Evolutionary conservation across 1,284 basidiomycete genomes (phyloP).

Genomic region (Hemileia vastatrix): DNA sequence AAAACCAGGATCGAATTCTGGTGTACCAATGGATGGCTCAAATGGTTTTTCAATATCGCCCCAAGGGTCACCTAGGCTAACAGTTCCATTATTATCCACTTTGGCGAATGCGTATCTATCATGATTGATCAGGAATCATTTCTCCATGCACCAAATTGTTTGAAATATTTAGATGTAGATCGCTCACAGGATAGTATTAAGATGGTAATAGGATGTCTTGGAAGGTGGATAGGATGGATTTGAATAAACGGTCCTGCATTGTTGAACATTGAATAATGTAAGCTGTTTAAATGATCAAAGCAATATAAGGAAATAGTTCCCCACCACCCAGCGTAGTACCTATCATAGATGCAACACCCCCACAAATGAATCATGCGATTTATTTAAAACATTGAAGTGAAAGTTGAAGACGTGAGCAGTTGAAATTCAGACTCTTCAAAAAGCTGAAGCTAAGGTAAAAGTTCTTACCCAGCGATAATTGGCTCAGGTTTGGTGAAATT

Average conservation of each 20-base stretch:
- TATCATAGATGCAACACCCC: too few species aligned
- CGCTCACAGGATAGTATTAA: conserved; percentile 20
- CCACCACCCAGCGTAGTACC: too few species aligned
- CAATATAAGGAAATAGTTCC: too few species aligned
- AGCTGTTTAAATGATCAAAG: too few species aligned
- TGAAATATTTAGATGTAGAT: not conserved
- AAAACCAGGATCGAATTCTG: conserved; percentile 20
- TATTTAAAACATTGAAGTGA: too few species aligned
- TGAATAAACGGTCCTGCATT: conserved; percentile 22
- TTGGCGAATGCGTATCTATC: conserved; percentile 21
- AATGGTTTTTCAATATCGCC: conserved; percentile 22
- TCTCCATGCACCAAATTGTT: not conserved
- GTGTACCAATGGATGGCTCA: conserved; percentile 16
- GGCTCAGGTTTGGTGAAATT: too few species aligned
- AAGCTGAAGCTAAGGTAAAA: too few species aligned
- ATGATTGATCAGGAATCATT: not conserved
- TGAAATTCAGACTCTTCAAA: too few species aligned
- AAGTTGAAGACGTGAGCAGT: too few species aligned
- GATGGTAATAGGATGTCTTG: conserved; percentile 14
- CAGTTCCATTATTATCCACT: conserved; percentile 6
- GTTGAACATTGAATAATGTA: too few species aligned
- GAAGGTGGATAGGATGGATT: conserved; percentile 22
- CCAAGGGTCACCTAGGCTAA: conserved; percentile 17
- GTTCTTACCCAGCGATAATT: too few species aligned
- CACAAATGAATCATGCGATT: too few species aligned